These are phyloP conservation scores for Leonotis leonurus DNA, from an alignment of 257 asterid species.

Conservation along the genomic window DNA sequence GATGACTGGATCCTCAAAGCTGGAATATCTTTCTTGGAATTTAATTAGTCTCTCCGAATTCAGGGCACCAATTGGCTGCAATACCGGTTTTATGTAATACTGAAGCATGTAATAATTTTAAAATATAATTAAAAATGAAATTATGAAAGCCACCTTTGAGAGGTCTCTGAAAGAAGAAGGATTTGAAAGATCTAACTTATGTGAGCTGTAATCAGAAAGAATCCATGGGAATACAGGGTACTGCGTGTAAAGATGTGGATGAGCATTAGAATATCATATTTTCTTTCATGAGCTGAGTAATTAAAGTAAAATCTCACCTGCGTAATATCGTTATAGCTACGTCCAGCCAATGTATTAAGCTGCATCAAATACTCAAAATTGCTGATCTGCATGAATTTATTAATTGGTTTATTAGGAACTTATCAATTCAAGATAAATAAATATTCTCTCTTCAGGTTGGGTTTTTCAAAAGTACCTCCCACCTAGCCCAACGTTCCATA, in stretches of 20 bases:
- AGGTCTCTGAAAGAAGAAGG: slow-evolving; percentile 93
- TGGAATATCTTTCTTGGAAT: slow-evolving; percentile 93
- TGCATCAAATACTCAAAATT: slow-evolving; percentile 97
- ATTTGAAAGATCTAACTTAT: slow-evolving; percentile 62
- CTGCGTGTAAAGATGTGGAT: slow-evolving; percentile 43
- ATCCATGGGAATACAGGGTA: slow-evolving; percentile 99
- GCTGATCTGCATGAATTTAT: slow-evolving; percentile 70
- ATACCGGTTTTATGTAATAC: slow-evolving; percentile 20
- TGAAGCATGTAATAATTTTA: neutral
- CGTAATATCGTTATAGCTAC: slow-evolving; percentile 93
- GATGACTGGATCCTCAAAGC: slow-evolving; percentile 89
- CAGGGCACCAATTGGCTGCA: slow-evolving; percentile 97
- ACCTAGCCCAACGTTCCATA: slow-evolving; percentile 97
- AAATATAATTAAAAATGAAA: neutral
- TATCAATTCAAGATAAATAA: slow-evolving; percentile 19
- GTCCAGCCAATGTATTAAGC: slow-evolving; percentile 96
- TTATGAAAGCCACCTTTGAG: slow-evolving; percentile 58
- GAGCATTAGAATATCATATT: slow-evolving; percentile 7
- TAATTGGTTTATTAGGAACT: slow-evolving; percentile 17
- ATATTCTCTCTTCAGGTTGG: slow-evolving; percentile 10
- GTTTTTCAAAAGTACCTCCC: slow-evolving; percentile 80
- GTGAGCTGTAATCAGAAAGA: slow-evolving; percentile 84
- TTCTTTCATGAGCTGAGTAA: slow-evolving; percentile 8
- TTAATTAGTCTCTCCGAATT: slow-evolving; percentile 72
- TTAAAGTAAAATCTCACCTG: slow-evolving; percentile 48